Percentiles rank a stretch among this genome's conserved stretches.
Conservation (phyloP, 441 rosid species). For the Jatropha multifida region DNA sequence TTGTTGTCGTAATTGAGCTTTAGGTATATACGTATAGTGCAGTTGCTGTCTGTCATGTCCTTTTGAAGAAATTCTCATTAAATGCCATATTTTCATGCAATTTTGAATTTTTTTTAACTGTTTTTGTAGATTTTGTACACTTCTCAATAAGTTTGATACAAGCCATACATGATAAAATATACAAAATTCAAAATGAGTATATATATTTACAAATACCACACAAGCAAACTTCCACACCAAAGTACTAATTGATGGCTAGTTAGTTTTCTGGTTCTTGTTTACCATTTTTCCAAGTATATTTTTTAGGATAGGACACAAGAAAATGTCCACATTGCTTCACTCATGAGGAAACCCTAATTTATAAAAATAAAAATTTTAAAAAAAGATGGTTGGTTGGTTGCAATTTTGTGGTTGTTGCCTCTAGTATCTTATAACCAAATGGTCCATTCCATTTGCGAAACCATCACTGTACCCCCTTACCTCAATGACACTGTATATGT, state of each 20-base stretch:
- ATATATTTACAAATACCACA: background rate
- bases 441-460: background rate
- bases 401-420: slow-evolving; percentile 3
- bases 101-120: too few relatives aligned
- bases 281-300: background rate
- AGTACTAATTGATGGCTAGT: background rate
- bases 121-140: background rate
- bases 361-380: too few relatives aligned
- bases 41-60: background rate
- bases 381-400: background rate
- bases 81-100: background rate
- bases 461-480: slow-evolving; percentile 9
- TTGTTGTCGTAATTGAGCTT: background rate
- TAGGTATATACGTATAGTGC: background rate
- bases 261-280: background rate
- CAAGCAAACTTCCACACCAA: background rate
- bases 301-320: background rate
- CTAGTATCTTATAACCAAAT: background rate
- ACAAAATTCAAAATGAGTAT: background rate
- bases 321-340: slow-evolving; percentile 17
- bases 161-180: background rate
- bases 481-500: background rate
- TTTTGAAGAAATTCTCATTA: background rate
- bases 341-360: background rate
- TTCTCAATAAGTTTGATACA: background rate